A percentile compares a stretch with the other conserved stretches of the same genome.
Conservation (phyloP, 371 early-diverging fungal genomes). For the Coemansia sp. region DNA sequence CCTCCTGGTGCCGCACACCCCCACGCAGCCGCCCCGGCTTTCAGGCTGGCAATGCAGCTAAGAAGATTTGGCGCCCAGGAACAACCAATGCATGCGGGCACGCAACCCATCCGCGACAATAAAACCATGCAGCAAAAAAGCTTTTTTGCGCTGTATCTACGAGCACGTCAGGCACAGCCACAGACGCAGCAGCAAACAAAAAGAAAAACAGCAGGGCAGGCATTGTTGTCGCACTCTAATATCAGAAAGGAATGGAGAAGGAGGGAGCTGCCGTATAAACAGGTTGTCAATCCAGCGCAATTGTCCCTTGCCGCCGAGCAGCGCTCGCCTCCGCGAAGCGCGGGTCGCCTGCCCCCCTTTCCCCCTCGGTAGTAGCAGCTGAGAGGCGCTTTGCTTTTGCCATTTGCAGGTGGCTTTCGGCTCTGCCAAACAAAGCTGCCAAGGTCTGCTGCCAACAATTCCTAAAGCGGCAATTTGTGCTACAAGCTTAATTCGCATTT, state of each 20-base stretch:
- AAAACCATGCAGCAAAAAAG: constrained; percentile 13
- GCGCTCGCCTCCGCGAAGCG: neutral
- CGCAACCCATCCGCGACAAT: constrained; percentile 8
- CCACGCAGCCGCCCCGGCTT: neutral
- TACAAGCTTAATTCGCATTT: constrained; percentile 4
- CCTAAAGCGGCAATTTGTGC: constrained; percentile 3
- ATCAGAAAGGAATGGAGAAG: constrained; percentile 15
- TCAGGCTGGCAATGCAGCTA: neutral
- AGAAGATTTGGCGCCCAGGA: constrained; percentile 1
- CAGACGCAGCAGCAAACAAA: constrained; percentile 4
- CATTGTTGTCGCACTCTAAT: constrained; percentile 10
- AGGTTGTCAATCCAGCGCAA: constrained; percentile 14
- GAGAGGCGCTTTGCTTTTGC: neutral
- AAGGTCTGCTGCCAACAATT: neutral
- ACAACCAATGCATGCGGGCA: constrained; percentile 11
- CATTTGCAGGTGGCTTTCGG: neutral
- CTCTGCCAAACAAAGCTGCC: neutral
- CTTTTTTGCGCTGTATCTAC: neutral
- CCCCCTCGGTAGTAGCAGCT: neutral
- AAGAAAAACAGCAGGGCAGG: constrained; percentile 3
- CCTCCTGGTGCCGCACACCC: neutral
- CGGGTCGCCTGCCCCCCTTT: neutral
- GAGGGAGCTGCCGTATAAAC: constrained; percentile 5
- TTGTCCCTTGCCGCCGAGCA: constrained; percentile 2
- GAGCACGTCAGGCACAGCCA: constrained; percentile 10